phyloP scores from a whole-genome alignment of 179 eudicot species.

The Camellia oleifera region DNA sequence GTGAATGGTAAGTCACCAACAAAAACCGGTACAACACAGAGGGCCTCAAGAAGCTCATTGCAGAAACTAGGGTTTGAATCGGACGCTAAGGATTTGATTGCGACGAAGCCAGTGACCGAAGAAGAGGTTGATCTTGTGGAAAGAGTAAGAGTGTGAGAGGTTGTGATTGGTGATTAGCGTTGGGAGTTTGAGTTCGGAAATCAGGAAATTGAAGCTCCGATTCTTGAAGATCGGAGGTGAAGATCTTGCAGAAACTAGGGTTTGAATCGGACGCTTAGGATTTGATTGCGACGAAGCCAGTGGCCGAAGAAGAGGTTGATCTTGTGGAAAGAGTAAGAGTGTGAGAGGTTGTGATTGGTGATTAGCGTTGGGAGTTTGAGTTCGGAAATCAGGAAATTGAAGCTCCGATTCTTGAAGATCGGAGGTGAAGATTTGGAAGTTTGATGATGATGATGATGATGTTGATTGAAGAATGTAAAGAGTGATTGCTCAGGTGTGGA shows the following conservation, averaged over 20 bases:
- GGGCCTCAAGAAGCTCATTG: slow-evolving; percentile 19
- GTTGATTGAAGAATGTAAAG: too few relatives aligned
- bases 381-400: not conserved
- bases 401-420: not conserved
- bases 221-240: not conserved
- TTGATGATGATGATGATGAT: too few relatives aligned
- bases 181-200: not conserved
- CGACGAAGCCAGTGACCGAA: not conserved
- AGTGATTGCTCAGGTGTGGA: too few relatives aligned
- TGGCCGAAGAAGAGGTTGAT: not conserved
- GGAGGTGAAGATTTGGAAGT: not conserved
- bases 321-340: not conserved
- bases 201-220: not conserved
- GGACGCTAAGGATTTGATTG: not conserved
- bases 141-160: not conserved
- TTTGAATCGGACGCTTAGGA: not conserved
- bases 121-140: slow-evolving; percentile 1
- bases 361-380: not conserved
- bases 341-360: not conserved
- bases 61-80: not conserved
- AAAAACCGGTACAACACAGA: slow-evolving; percentile 2
- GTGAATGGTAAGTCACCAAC: slow-evolving; percentile 2
- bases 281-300: not conserved
- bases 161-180: not conserved
- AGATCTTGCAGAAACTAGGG: not conserved